These are phyloP conservation scores for Erodium maritimum DNA, from an alignment of 345 rosid genomes.

Conservation along the genomic window DNA sequence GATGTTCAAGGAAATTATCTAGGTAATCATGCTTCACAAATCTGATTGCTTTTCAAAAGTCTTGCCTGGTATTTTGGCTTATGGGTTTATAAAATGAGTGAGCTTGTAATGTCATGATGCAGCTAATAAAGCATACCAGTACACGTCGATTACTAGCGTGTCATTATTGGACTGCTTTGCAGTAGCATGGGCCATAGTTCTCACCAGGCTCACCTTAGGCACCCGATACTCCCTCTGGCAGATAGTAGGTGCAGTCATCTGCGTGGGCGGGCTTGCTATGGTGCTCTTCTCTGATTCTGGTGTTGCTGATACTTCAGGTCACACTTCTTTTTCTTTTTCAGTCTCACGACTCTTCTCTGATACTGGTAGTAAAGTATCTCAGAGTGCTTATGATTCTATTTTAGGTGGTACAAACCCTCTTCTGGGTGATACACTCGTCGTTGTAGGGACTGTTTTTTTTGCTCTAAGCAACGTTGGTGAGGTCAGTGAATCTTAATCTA, in stretches of 20 bases:
- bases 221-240: constrained; percentile 43
- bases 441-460: constrained; percentile 34
- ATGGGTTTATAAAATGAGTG: neutral
- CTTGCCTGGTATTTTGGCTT: no score
- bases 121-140: constrained; percentile 56
- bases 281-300: constrained; percentile 50
- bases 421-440: constrained; percentile 35
- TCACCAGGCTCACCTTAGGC: constrained; percentile 41
- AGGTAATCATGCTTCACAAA: no score
- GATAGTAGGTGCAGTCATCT: constrained; percentile 38
- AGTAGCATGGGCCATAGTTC: constrained; percentile 37
- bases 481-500: constrained; percentile 22
- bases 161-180: constrained; percentile 49
- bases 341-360: neutral
- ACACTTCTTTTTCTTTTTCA: neutral
- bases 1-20: neutral
- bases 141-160: constrained; percentile 49
- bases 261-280: constrained; percentile 48
- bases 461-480: constrained; percentile 47
- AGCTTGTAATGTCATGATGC: constrained; percentile 12
- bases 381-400: neutral
- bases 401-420: constrained; percentile 39
- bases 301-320: constrained; percentile 50
- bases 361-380: constrained; percentile 5
- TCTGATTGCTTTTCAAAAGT: neutral